phyloP scores from a whole-genome alignment of 257 asterid species.

The Plectranthus barbatus region DNA sequence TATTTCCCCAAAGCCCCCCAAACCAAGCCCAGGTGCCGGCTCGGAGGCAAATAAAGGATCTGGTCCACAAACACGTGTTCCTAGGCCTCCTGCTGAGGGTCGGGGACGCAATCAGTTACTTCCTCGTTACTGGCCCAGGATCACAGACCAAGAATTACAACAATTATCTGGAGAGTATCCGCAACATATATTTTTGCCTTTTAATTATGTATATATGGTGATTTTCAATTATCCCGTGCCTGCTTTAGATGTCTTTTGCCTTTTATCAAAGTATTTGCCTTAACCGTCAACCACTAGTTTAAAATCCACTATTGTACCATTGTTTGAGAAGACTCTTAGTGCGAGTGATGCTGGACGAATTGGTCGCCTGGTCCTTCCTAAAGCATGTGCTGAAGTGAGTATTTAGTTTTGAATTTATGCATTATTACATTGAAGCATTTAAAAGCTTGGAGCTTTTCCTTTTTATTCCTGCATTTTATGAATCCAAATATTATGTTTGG shows the following conservation, averaged over 20 bases:
- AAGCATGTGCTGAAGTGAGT: constrained; percentile 99
- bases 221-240: neutral
- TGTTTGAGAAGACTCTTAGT: constrained; percentile 92
- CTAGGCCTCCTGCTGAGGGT: constrained; percentile 95
- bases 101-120: constrained; percentile 86
- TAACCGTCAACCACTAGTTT: constrained; percentile 49
- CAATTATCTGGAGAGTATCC: constrained; percentile 98
- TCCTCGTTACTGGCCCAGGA: constrained; percentile 99
- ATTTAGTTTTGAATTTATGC: constrained; percentile 1
- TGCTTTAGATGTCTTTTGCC: neutral
- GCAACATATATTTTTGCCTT: neutral
- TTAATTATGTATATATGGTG: neutral
- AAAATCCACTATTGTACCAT: constrained; percentile 68
- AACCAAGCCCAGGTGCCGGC: constrained; percentile 33
- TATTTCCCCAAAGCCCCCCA: constrained; percentile 47
- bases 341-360: constrained; percentile 99
- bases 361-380: constrained; percentile 95
- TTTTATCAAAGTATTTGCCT: constrained; percentile 24
- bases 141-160: constrained; percentile 90
- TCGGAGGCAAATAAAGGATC: constrained; percentile 42
- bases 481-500: constrained; percentile 3
- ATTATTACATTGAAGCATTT: constrained; percentile 3
- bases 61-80: constrained; percentile 43
- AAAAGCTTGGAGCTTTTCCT: neutral
- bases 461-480: neutral